Base-by-base conservation (phyloP, 345 rosid genomes). In the Ceriops tagal region DNA sequence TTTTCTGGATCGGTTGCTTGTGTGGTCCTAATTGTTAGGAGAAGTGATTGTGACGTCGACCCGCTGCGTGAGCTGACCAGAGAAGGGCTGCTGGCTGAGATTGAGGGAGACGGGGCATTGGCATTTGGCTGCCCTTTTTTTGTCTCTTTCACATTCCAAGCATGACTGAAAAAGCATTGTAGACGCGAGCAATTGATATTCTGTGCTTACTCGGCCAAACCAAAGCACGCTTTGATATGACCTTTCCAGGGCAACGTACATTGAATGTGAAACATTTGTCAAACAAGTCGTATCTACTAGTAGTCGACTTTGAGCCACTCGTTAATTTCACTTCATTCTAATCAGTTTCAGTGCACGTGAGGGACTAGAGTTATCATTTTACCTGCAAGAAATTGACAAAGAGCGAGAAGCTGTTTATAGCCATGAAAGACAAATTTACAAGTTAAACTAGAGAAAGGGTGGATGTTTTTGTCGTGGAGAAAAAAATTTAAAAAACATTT, bases 231-330 rank as follows among this genome's bases (percentile, higher is more conserved):
- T n/a, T 58, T 0, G 39, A 21, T 26, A 0, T 59, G 43, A 60
- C 67, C 62, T 8, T 13, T 20, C 37, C 63, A 37, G 24, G 27
- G 27, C 8, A 28, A 31, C 51, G 53, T 59, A 66, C 53, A 32
- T 73, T 66, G 66, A 73, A 65, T 65, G 51, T 39, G 5, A 8
- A 58, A 58, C 31, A 43, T 58, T 16, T 16, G 58, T 57, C 65
- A 43, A 43, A 31, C 47, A 24, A 34, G 18, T 39, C 51, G 31
- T 16, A n/a, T 3, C 1, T 28, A 8, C 58, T 28, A 31, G 30
- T 6, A 6, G 49, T 43, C 3, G 13, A 18, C 49, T 5, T 31
- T n/a, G 26, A 6, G 22, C 7, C 21, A 58, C 37, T 13, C 21
- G 20, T 26, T 35, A 11, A 11, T 39, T 8, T 39, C 47, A 2